phyloP scores from a whole-genome alignment of 441 rosid species.

The Adansonia madagascariensis region DNA sequence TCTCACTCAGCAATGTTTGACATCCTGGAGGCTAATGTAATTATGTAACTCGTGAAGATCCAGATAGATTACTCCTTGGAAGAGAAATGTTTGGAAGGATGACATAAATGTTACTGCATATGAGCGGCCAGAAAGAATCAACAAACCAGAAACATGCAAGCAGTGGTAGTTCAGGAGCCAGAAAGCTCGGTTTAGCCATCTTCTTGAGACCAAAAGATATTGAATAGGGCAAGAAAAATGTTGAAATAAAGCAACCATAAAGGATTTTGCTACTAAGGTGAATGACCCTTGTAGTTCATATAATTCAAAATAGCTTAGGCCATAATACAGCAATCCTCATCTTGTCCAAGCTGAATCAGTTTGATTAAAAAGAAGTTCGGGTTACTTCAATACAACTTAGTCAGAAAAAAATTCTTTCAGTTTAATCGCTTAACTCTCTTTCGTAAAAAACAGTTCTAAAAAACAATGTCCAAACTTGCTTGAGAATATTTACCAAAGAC shows the following conservation, averaged over 20 bases:
- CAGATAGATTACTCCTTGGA: slow-evolving; percentile 62
- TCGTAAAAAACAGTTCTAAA: not conserved
- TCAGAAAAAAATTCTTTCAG: not conserved
- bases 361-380: no score
- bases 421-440: not conserved
- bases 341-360: no score
- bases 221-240: slow-evolving; percentile 40
- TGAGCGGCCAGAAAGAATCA: slow-evolving; percentile 77
- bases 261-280: slow-evolving; percentile 54
- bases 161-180: slow-evolving; percentile 71
- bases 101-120: slow-evolving; percentile 79
- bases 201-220: slow-evolving; percentile 45
- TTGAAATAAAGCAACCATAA: slow-evolving; percentile 47
- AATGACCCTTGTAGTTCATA: slow-evolving; percentile 29
- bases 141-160: slow-evolving; percentile 88
- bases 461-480: not conserved
- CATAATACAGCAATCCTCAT: no score
- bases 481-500: not conserved
- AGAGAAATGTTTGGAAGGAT: slow-evolving; percentile 63
- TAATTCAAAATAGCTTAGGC: no score
- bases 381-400: no score
- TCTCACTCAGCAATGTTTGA: slow-evolving; percentile 78
- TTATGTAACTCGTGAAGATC: slow-evolving; percentile 49
- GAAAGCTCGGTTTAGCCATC: slow-evolving; percentile 60
- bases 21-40: slow-evolving; percentile 60